Percentiles rank a stretch among this genome's conserved stretches.
Conservation (phyloP, 371 early-diverging fungal genomes). For the Rhizopus delemar region DNA sequence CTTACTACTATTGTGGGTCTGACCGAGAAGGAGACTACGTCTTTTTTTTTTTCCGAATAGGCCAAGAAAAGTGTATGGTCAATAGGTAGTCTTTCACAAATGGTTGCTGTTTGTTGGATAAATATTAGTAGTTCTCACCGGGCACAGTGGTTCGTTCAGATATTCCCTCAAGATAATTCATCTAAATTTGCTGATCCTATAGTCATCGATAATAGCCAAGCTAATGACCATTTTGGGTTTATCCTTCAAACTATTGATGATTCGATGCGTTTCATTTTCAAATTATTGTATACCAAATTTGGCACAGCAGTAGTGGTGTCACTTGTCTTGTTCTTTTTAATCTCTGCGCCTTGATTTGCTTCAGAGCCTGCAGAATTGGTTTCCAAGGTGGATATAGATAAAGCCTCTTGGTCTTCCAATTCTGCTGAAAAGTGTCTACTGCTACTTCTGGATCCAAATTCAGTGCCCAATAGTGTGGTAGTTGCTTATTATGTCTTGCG, state of each 20-base stretch:
- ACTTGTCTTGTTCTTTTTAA: constrained; percentile 9
- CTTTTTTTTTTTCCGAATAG: neutral
- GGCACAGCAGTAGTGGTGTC: constrained; percentile 22
- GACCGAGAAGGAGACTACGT: neutral
- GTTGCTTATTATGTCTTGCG: constrained; percentile 11
- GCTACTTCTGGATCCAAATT: constrained; percentile 20
- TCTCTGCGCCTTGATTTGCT: constrained; percentile 20
- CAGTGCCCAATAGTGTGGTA: constrained; percentile 20
- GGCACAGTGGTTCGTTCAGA: neutral
- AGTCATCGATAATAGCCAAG: too few relatives aligned
- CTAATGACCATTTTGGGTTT: too few relatives aligned
- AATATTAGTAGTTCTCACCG: neutral
- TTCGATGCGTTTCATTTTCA: neutral
- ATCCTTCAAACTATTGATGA: too few relatives aligned
- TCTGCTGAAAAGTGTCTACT: constrained; percentile 29
- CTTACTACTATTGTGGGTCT: neutral
- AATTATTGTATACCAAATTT: constrained; percentile 23
- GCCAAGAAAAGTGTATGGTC: constrained; percentile 1
- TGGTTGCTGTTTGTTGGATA: neutral
- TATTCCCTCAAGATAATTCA: neutral
- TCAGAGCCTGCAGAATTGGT: constrained; percentile 20
- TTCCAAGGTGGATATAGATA: constrained; percentile 35
- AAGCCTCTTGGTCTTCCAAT: constrained; percentile 20
- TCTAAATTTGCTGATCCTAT: too few relatives aligned
- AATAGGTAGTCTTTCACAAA: constrained; percentile 1